A percentile compares a stretch with the other conserved stretches of the same genome.
These are phyloP conservation scores for Phytophthora tubulina DNA, from an alignment of 352 stramenopile genomes.

Conservation along the genomic window DNA sequence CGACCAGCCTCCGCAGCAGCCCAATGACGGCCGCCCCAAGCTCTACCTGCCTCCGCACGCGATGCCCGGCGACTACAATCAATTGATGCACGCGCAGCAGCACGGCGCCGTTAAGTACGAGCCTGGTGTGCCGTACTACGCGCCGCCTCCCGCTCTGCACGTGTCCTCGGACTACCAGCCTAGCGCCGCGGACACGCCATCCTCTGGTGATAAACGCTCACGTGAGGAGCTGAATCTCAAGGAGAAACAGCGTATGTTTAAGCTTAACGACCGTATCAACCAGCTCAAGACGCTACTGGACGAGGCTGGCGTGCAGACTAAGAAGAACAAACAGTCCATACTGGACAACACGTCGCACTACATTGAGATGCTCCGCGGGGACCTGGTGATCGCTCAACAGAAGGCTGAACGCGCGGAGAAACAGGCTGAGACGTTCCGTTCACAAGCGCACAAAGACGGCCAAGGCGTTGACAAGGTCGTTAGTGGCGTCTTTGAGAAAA, in stretches of 20 bases:
- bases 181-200: conserved; percentile 8
- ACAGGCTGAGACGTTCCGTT: conserved; percentile 57
- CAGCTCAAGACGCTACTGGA: conserved; percentile 69
- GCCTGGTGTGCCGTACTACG: conserved; percentile 50
- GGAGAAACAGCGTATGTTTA: conserved; percentile 92
- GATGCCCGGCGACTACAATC: conserved; percentile 38
- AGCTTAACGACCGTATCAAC: conserved; percentile 88
- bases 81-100: conserved; percentile 47
- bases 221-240: conserved; percentile 85
- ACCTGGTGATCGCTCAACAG: conserved; percentile 59
- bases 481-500: conserved; percentile 56
- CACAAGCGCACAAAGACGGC: conserved; percentile 31
- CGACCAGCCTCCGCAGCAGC: conserved; percentile 20
- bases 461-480: conserved; percentile 37
- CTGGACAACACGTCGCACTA: conserved; percentile 73
- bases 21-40: conserved; percentile 54
- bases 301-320: conserved; percentile 65
- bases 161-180: conserved; percentile 63
- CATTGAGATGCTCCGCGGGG: conserved; percentile 64
- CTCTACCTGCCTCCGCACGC: conserved; percentile 27
- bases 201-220: conserved; percentile 56
- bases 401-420: conserved; percentile 60
- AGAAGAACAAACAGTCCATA: conserved; percentile 82
- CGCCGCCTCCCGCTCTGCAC: conserved; percentile 50
- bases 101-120: conserved; percentile 46